Conservation (phyloP, 23 red algal species). For the Gracilaria gracilis region DNA sequence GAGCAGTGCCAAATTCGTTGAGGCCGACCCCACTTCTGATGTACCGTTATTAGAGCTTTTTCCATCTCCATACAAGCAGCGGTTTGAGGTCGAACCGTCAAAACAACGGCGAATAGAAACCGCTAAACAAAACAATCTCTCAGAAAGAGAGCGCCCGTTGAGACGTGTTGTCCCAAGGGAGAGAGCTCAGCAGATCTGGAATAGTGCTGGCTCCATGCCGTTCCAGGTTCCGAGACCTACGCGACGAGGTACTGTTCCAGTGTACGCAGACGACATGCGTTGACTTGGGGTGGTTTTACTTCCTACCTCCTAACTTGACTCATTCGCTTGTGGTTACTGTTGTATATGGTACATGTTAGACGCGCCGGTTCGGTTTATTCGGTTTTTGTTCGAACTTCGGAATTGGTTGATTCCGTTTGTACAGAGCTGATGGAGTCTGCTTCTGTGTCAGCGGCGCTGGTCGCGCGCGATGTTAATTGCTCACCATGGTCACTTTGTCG, state of each 20-base stretch:
- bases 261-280: conserved; percentile 32
- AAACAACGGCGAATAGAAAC: neutral
- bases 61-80: conserved; percentile 16
- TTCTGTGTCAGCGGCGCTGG: neutral
- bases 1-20: neutral
- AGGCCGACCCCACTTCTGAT: neutral
- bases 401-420: neutral
- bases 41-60: conserved; percentile 28
- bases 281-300: neutral
- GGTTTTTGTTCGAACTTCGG: neutral
- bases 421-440: neutral
- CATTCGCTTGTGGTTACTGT: neutral
- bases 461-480: neutral
- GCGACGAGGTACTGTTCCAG: conserved; percentile 4
- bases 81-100: neutral
- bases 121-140: neutral
- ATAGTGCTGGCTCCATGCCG: conserved; percentile 7
- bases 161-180: conserved; percentile 9
- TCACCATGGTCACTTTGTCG: neutral
- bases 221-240: conserved; percentile 10
- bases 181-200: conserved; percentile 32
- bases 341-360: conserved; percentile 29
- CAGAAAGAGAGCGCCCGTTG: neutral
- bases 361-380: neutral
- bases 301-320: neutral